phyloP scores from a whole-genome alignment of 805 yeast species.

The Zygotorulaspora danielsina region DNA sequence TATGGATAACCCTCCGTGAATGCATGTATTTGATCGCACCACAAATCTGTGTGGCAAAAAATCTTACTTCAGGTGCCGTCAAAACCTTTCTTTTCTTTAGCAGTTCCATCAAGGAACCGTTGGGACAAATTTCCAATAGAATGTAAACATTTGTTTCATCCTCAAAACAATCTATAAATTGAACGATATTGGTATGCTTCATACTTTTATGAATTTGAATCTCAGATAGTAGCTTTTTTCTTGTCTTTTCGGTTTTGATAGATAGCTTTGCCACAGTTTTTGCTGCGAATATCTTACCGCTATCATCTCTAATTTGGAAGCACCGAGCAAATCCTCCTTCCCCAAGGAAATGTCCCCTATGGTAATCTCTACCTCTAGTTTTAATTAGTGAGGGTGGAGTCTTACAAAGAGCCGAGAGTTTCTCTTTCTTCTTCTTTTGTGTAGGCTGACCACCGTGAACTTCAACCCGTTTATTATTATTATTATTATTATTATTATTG shows the following conservation, averaged over 20 bases:
- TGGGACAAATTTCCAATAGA: constrained; percentile 88
- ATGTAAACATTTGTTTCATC: constrained; percentile 93
- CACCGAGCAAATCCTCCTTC: constrained; percentile 99
- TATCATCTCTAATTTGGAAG: constrained; percentile 89
- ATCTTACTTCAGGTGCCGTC: constrained; percentile 88
- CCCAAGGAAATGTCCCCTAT: constrained; percentile 85
- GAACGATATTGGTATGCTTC: constrained; percentile 84
- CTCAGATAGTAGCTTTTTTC: constrained; percentile 77
- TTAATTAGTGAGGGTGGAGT: constrained; percentile 95
- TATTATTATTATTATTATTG: constrained; percentile 6
- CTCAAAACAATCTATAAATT: constrained; percentile 93
- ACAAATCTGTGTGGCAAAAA: constrained; percentile 82
- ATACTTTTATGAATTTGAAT: constrained; percentile 91
- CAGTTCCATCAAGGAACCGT: constrained; percentile 91
- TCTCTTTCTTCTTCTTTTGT: constrained; percentile 74
- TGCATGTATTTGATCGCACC: constrained; percentile 95
- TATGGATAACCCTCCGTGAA: constrained; percentile 84
- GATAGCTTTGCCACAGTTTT: constrained; percentile 97
- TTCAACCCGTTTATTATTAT: constrained; percentile 21
- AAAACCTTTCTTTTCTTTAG: constrained; percentile 78
- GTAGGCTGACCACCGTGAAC: constrained; percentile 28
- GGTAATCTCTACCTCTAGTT: constrained; percentile 85
- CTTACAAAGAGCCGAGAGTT: constrained; percentile 83
- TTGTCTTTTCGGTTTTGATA: constrained; percentile 84
- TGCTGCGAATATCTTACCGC: constrained; percentile 87